These are phyloP conservation scores for Populus davidiana DNA, from an alignment of 345 rosid genomes.

Conservation along the genomic window DNA sequence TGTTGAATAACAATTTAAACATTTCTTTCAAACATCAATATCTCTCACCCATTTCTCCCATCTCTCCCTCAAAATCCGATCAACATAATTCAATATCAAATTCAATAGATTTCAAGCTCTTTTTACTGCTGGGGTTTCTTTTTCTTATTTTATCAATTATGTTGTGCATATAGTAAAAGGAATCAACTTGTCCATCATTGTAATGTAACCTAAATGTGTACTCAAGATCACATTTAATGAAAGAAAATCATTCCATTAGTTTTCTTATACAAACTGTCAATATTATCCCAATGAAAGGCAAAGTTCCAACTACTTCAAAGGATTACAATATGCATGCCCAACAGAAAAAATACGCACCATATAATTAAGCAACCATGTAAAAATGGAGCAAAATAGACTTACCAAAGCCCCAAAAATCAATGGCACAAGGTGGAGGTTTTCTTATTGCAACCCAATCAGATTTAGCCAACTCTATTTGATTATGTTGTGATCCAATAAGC, in stretches of 20 bases:
- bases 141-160: neutral
- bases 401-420: conserved; percentile 99
- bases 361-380: too few relatives aligned
- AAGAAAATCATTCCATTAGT: too few relatives aligned
- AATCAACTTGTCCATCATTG: neutral
- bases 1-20: too few relatives aligned
- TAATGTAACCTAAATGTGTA: neutral
- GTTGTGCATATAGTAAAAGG: neutral
- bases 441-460: conserved; percentile 89
- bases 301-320: neutral
- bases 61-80: neutral
- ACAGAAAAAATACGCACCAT: too few relatives aligned
- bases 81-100: neutral
- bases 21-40: neutral
- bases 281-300: neutral
- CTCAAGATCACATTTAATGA: too few relatives aligned
- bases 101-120: neutral
- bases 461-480: conserved; percentile 82
- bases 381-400: conserved; percentile 20
- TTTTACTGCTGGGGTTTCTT: neutral
- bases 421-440: conserved; percentile 93
- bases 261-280: too few relatives aligned
- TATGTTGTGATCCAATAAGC: conserved; percentile 91
- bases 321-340: too few relatives aligned
- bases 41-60: neutral